Evolutionary conservation across 108 stramenopile species (phyloP).

Genomic region (Skeletonema costatum): DNA sequence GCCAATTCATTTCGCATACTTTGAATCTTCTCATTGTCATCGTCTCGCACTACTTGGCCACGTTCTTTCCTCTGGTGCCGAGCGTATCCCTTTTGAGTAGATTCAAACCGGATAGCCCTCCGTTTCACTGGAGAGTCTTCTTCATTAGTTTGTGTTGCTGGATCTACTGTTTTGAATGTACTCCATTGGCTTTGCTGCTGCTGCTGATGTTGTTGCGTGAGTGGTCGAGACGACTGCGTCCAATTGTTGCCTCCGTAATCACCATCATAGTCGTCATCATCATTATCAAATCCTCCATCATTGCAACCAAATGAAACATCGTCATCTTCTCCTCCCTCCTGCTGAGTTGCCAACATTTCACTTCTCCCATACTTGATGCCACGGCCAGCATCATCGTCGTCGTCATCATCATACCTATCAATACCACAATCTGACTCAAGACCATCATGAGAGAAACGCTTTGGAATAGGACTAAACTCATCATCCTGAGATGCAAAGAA

Average conservation of each 20-base stretch:
- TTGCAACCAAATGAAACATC: not conserved
- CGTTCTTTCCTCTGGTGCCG: not conserved
- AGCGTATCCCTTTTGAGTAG: conserved; percentile 1
- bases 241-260: not conserved
- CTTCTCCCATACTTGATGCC: no score
- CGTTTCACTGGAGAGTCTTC: conserved; percentile 32
- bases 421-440: not conserved
- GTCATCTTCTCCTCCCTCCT: not conserved
- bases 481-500: no score
- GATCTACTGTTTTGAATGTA: conserved; percentile 33
- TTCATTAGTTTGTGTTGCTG: conserved; percentile 17
- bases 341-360: not conserved
- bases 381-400: not conserved
- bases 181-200: conserved; percentile 33
- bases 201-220: not conserved
- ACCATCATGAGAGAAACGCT: no score
- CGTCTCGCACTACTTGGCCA: not conserved
- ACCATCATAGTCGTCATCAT: not conserved
- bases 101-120: conserved; percentile 31
- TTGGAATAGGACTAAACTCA: no score
- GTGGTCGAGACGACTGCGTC: not conserved
- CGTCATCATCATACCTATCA: not conserved
- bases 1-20: not conserved
- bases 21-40: not conserved
- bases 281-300: conserved; percentile 6